These are phyloP conservation scores for Kluyveromyces dobzhanskii DNA, from an alignment of 805 yeast species.

Conservation along the genomic window DNA sequence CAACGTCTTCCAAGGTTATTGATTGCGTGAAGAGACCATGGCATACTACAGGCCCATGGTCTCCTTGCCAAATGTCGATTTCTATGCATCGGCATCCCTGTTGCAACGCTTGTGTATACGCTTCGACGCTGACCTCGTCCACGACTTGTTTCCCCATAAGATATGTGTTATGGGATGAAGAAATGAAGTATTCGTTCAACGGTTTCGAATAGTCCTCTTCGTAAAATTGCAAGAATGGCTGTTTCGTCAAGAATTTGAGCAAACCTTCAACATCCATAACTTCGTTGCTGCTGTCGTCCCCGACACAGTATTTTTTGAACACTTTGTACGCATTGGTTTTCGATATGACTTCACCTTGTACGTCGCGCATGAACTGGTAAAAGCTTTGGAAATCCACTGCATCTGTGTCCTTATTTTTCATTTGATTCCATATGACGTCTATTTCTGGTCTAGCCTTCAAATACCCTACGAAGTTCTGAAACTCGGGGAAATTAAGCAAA, in stretches of 20 bases:
- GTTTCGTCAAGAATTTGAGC: slow-evolving; percentile 26
- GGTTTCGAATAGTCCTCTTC: slow-evolving; percentile 48
- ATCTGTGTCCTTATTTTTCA: slow-evolving; percentile 17
- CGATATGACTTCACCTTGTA: slow-evolving; percentile 40
- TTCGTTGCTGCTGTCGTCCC: slow-evolving; percentile 8
- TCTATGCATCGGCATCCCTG: slow-evolving; percentile 94
- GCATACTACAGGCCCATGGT: slow-evolving; percentile 72
- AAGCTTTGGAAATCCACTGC: slow-evolving; percentile 29
- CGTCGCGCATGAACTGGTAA: slow-evolving; percentile 34
- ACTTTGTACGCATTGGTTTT: slow-evolving; percentile 25
- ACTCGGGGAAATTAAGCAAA: slow-evolving; percentile 59
- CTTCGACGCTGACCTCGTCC: slow-evolving; percentile 82
- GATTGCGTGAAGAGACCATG: slow-evolving; percentile 87
- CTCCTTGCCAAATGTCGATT: slow-evolving; percentile 90
- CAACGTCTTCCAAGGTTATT: slow-evolving; percentile 58
- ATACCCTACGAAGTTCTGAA: slow-evolving; percentile 62
- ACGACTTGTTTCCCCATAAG: slow-evolving; percentile 80
- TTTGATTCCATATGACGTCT: slow-evolving; percentile 36
- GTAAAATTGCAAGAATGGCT: slow-evolving; percentile 17
- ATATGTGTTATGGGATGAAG: slow-evolving; percentile 94
- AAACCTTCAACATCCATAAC: slow-evolving; percentile 17
- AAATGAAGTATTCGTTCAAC: slow-evolving; percentile 75
- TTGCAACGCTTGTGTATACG: slow-evolving; percentile 77
- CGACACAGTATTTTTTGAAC: slow-evolving; percentile 32
- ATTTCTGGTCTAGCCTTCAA: slow-evolving; percentile 64